A percentile compares a stretch with the other conserved stretches of the same genome.
Conservation (phyloP, 192 early-diverging fungal genomes). For the Jimgerdemannia lactiflua region DNA sequence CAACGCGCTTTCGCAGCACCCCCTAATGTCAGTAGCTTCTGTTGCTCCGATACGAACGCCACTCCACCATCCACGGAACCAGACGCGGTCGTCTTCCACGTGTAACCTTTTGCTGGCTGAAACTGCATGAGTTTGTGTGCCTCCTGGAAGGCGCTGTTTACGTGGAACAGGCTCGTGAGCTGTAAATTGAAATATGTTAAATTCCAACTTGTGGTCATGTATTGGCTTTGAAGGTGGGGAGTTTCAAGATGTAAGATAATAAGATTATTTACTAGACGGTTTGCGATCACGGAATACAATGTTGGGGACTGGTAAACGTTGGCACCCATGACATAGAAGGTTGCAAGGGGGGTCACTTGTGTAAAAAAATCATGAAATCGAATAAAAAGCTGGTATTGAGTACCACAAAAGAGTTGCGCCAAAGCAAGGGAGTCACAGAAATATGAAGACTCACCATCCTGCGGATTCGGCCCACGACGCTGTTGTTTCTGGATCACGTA, state of each 20-base stretch:
- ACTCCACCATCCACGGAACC: background rate
- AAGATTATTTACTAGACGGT: constrained; percentile 52
- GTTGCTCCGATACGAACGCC: background rate
- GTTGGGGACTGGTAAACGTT: constrained; percentile 75
- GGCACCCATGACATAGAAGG: constrained; percentile 68
- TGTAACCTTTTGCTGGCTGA: constrained; percentile 56
- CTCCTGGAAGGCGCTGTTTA: constrained; percentile 56
- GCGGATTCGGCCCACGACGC: constrained; percentile 44
- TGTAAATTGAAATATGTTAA: constrained; percentile 2
- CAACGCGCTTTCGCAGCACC: background rate
- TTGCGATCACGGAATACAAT: constrained; percentile 65
- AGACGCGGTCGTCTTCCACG: constrained; percentile 35
- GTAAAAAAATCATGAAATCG: background rate
- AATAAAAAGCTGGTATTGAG: background rate
- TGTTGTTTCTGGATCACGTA: constrained; percentile 74
- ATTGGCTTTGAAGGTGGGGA: too few relatives aligned
- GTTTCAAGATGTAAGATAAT: background rate
- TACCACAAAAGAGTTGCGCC: background rate
- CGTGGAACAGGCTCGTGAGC: constrained; percentile 48
- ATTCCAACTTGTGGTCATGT: too few relatives aligned
- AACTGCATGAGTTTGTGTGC: constrained; percentile 50
- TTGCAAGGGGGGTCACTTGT: constrained; percentile 51
- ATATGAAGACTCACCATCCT: constrained; percentile 36
- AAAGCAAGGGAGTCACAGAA: background rate
- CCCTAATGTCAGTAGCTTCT: background rate